Evolutionary conservation across 1,284 basidiomycete genomes (phyloP), one percentile per base, ranked within the genome.

Genomic region (Sporisorium scitamineum): DNA sequence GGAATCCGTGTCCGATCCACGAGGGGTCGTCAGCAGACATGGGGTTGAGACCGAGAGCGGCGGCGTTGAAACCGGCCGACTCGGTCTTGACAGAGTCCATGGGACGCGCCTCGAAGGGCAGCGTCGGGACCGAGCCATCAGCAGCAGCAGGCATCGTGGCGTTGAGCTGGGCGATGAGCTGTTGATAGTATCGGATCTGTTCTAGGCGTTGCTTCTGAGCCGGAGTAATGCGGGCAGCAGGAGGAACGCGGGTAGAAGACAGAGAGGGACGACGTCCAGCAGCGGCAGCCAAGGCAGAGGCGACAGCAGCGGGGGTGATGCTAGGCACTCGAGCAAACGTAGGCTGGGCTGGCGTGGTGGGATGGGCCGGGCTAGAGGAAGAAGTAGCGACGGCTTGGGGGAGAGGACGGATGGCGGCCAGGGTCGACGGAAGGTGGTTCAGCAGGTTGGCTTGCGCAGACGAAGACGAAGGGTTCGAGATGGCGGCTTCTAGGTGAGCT

Each of bases 1-100:
- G 73, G 61, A 76, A 76, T 64, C 73, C 73, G 67, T 76, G 73
- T 70, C 73, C 73, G 65, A 76, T 76, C 73, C 73, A 76, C 54
- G 73, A 76, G 47, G 73, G 73, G 68, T 76, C 73, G 58, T 76
- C 73, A 58, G 73, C 73, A 63, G 73, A 76, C 73, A 76, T 76
- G 59, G 73, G 73, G 68, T 76, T 76, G 57, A 76, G 68, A 60
- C 73, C 73, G 59, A 76, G 51, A 5, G 62, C 52, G 42, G 60
- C 69, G 64, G 73, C 68, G 73, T 76, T 71, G 68, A 76, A 68
- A 61, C 64, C 73, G 41, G 56, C 1, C 13, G 44, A 5, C 22
- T 71, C 65, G 61, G 18, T 53, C 73, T 76, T 71, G 58, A 53
- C 42, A 45, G 54, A 44, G 59, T 71, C 73, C 56, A 55, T 48